phyloP scores from a whole-genome alignment of 2,329 filamentous ascomycete genomes.

The Atkinsonella hypoxylon region DNA sequence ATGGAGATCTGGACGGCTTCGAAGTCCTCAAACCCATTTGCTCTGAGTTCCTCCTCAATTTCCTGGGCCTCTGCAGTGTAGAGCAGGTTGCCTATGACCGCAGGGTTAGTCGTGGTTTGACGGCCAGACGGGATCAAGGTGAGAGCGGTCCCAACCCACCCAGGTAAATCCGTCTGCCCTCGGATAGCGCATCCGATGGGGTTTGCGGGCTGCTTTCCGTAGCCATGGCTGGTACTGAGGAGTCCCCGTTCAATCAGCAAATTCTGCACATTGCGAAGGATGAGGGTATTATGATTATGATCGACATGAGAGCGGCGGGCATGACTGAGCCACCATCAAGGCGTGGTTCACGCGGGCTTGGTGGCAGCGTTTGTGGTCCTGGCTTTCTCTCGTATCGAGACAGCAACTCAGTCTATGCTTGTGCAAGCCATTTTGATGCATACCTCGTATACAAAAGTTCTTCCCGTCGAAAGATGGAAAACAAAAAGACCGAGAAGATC shows the following conservation, averaged over 20 bases:
- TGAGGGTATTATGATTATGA: neutral
- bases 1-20: constrained; percentile 56
- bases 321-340: neutral
- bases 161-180: constrained; percentile 42
- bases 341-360: no score
- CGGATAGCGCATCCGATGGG: constrained; percentile 13
- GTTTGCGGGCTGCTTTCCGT: neutral
- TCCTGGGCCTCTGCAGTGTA: constrained; percentile 42
- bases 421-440: neutral
- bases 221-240: neutral
- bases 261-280: neutral
- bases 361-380: no score
- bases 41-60: constrained; percentile 45
- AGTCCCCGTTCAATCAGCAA: neutral
- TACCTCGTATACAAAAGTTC: neutral
- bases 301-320: no score
- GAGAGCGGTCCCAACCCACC: constrained; percentile 25
- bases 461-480: neutral
- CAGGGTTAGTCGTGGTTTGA: neutral
- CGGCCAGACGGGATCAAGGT: neutral
- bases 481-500: neutral
- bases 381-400: no score
- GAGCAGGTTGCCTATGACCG: constrained; percentile 36
- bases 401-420: neutral
- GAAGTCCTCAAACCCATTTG: constrained; percentile 24